Evolutionary conservation across 163 green algal genomes (phyloP), one percentile per base, ranked within the genome.

Genomic region (Scenedesmus sp.): DNA sequence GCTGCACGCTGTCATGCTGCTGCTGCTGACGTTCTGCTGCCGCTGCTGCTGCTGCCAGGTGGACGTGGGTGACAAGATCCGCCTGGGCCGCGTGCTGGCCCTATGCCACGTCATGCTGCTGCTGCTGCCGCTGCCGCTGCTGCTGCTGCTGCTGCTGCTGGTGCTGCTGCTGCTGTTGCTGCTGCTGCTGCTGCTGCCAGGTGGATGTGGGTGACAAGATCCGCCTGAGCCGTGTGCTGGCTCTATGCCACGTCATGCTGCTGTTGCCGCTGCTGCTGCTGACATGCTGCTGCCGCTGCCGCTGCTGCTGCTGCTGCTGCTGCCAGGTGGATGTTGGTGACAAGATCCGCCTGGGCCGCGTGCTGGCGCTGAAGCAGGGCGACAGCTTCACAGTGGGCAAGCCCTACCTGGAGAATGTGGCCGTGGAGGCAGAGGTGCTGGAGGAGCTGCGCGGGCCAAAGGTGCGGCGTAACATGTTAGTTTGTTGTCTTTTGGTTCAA

Each of bases 391-490:
- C 90, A 15, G 95, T 98, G 34, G 98, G 98, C 73, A 91, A 95
- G 93, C 98, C 98, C 18, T 99, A 99, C 94, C 92, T 99, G 84
- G 95, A 98, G 86, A 93, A 95, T 46, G 96, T 97, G 0, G 95
- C 82, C 0, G 97, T 99, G 26, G 95, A 99, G 94, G 98, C 97
- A 15, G 95, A 98, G 92, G 93, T 99, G 52, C 85, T 99, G 84
- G 97, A 99, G 93, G 96, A 99, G 91, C 90, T 98, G 60, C 97
- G 98, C 84, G 98, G 96, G 1, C 95, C 97, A 82, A 99, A 99
- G 95, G 90, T 93, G 84, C n/a, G 90, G 3, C 13, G 34, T 52
- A 15, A 34, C 46, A 10, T 46, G 85, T 2, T 18, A 52, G 20
- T 3, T 6, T 79, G 26, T 52, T 82, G 20, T 18, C 12, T 8